Evolutionary conservation across 2,329 filamentous ascomycete species (phyloP).

Genomic region (Beauveria scarabaeidicola): DNA sequence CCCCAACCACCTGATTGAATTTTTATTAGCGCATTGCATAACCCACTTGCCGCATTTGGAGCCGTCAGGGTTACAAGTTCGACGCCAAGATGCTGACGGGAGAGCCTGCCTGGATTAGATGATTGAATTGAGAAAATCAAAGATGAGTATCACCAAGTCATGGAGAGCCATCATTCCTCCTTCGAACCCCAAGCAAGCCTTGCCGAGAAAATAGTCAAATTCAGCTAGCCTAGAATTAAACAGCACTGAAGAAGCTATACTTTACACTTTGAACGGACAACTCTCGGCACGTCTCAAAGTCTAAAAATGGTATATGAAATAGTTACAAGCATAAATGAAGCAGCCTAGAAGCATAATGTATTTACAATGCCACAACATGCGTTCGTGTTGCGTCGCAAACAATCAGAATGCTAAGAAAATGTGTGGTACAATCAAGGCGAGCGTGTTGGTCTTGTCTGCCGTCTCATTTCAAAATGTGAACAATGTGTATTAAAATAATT

Average conservation of each 20-base stretch:
- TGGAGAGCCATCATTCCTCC: background rate
- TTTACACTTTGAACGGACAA: too few relatives aligned
- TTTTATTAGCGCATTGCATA: slow-evolving; percentile 5
- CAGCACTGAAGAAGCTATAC: too few relatives aligned
- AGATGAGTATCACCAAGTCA: background rate
- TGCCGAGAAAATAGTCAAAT: too few relatives aligned
- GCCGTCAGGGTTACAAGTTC: too few relatives aligned
- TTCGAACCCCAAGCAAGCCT: too few relatives aligned
- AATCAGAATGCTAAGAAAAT: background rate
- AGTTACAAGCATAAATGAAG: too few relatives aligned
- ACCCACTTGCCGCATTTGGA: slow-evolving; percentile 8
- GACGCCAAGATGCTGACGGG: background rate
- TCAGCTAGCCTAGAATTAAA: too few relatives aligned
- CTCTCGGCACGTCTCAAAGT: too few relatives aligned
- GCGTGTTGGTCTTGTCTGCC: background rate
- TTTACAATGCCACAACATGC: background rate
- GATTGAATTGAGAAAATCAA: background rate
- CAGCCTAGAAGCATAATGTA: too few relatives aligned
- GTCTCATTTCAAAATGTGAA: background rate
- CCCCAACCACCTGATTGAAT: slow-evolving; percentile 4
- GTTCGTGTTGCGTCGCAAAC: background rate
- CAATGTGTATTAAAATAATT: background rate
- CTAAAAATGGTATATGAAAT: too few relatives aligned
- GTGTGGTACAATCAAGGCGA: background rate
- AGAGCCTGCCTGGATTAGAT: background rate